Base-by-base conservation (phyloP, 331 rosid species). In the Cucumis variabilis region DNA sequence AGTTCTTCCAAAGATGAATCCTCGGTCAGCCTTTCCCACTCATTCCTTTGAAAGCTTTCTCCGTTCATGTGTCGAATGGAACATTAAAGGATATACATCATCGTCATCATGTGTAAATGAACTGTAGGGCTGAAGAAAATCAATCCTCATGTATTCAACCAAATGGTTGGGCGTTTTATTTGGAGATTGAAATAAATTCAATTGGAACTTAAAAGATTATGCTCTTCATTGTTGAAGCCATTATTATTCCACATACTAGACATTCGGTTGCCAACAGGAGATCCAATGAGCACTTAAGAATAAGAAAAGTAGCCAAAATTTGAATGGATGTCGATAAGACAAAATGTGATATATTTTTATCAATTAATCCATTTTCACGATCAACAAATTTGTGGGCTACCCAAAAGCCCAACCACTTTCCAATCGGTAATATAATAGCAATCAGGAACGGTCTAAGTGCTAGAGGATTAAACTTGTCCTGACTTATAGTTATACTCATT, bases 401-500 rank as follows among this genome's bases (percentile, higher is more conserved):
- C 98, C 96, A 97, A 87, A 97, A 97, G 82, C 99, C 99, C 92
- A 95, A 86, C 98, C 99, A 95, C 69, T 98, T 98, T 87, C 98
- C 99, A 50, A 83, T 88, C 87, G 94, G 89, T 78, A 92, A 90
- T 82, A 97, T 76, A 91, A 97, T 93, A 86, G 96, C 93, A 88
- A 94, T 88, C 87, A 94, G 92, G 92, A 97, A 93, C 90, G 93
- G 78, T 44, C 92, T 19, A 12, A 53, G 16, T 53, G 60, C 98
- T 91, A 97, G 83, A 94, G 98, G 99, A 91, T 92, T 86, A 90
- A 93, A 44, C 48, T 7, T 44, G 48, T 44, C 48, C 48, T 44
- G 6, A 44, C 48, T 44, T 44, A 44, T 7, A 44, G 10, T 44
- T 44, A 44, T 44, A 44, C 48, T 98, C 70, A 94, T 84, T 91